These are phyloP conservation scores for Lumnitzera racemosa DNA, from an alignment of 345 rosid genomes.

Conservation along the genomic window DNA sequence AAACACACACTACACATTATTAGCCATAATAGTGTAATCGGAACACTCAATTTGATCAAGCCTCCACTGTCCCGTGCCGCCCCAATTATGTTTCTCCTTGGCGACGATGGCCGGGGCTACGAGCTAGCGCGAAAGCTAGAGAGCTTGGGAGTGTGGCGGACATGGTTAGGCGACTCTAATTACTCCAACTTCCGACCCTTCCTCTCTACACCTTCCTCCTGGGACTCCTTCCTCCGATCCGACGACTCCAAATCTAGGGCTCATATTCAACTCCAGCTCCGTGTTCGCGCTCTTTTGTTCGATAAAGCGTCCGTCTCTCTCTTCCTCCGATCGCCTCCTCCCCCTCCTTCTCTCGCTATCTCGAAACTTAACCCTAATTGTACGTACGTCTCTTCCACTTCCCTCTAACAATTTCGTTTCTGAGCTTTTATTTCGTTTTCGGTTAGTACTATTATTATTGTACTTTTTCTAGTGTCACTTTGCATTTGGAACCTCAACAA, in stretches of 20 bases:
- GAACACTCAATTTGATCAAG: too few species aligned
- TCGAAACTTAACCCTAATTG: conserved; percentile 71
- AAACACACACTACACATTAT: too few species aligned
- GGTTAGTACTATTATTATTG: too few species aligned
- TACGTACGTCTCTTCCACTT: conserved; percentile 15
- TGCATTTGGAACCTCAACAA: too few species aligned
- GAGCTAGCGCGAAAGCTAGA: conserved; percentile 80
- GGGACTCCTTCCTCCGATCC: conserved; percentile 77
- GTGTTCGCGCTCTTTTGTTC: conserved; percentile 80
- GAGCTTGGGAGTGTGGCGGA: conserved; percentile 60
- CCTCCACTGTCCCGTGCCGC: too few species aligned
- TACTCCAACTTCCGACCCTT: conserved; percentile 40
- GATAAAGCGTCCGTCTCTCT: conserved; percentile 76
- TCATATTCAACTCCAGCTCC: conserved; percentile 85
- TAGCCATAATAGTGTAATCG: too few species aligned
- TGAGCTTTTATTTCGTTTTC: too few species aligned
- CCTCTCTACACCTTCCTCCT: conserved; percentile 62
- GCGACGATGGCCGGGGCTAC: conserved; percentile 86
- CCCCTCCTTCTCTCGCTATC: conserved; percentile 32
- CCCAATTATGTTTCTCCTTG: conserved; percentile 51
- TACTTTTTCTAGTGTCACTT: too few species aligned
- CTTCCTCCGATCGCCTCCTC: conserved; percentile 40
- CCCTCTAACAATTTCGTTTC: too few species aligned
- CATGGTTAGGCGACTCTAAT: conserved; percentile 80
- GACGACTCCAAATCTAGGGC: conserved; percentile 66